A percentile compares a stretch with the other conserved stretches of the same genome.
These are phyloP conservation scores for Globisporangium carolinianum DNA, from an alignment of 352 stramenopile species.

Conservation along the genomic window DNA sequence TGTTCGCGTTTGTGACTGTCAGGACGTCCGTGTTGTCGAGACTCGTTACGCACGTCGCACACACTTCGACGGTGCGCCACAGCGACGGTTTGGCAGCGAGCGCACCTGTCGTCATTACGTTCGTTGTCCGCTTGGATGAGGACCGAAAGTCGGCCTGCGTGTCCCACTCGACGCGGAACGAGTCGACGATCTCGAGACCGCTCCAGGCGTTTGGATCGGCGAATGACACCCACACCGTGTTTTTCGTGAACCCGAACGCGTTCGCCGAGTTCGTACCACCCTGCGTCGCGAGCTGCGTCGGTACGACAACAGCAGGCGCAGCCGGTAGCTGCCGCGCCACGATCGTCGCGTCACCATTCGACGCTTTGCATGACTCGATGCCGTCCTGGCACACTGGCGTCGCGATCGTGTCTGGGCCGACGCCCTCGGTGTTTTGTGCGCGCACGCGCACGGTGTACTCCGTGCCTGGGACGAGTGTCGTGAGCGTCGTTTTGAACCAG, in stretches of 20 bases:
- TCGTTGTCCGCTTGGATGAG: conserved; percentile 18
- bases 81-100: conserved; percentile 29
- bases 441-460: conserved; percentile 80
- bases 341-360: conserved; percentile 14
- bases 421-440: conserved; percentile 80
- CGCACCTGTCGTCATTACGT: conserved; percentile 19
- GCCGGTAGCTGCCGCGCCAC: conserved; percentile 59
- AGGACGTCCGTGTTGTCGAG: conserved; percentile 17
- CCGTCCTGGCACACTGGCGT: conserved; percentile 83
- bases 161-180: conserved; percentile 91
- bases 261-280: conserved; percentile 27
- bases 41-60: conserved; percentile 36
- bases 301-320: conserved; percentile 33
- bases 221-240: conserved; percentile 54
- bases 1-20: conserved; percentile 27
- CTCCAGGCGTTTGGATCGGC: conserved; percentile 59
- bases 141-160: conserved; percentile 53
- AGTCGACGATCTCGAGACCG: conserved; percentile 75
- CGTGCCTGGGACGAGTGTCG: conserved; percentile 32
- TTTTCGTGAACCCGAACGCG: conserved; percentile 55
- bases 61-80: conserved; percentile 30
- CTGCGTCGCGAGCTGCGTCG: conserved; percentile 32
- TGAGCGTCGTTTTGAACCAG: conserved; percentile 23
- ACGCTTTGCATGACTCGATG: conserved; percentile 71
- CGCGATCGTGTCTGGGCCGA: conserved; percentile 47